phyloP scores from a whole-genome alignment of 805 yeast genomes.

The Kregervanrija delftensis region DNA sequence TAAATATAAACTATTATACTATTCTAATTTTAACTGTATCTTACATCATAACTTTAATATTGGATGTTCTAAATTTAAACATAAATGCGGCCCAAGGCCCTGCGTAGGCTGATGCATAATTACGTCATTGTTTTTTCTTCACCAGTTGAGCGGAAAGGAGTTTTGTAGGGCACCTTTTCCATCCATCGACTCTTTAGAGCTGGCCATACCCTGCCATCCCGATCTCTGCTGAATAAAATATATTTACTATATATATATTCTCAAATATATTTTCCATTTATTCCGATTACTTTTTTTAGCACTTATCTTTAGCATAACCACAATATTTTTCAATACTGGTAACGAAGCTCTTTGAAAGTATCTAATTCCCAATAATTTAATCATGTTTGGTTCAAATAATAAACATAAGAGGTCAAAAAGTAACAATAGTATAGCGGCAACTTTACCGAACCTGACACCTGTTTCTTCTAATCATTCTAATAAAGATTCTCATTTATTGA shows the following conservation, averaged over 20 bases:
- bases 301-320: background rate
- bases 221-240: no score
- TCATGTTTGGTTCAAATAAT: background rate
- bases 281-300: background rate
- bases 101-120: no score
- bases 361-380: background rate
- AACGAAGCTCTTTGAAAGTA: background rate
- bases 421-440: background rate
- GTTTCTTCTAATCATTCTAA: background rate
- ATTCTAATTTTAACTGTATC: no score
- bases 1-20: background rate
- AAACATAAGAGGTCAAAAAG: constrained; percentile 1
- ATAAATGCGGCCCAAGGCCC: no score
- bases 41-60: no score
- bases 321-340: background rate
- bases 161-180: no score
- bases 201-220: no score
- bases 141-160: no score
- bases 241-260: background rate
- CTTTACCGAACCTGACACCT: background rate
- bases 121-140: no score
- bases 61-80: no score
- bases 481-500: constrained; percentile 1
- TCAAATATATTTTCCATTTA: background rate
- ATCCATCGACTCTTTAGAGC: no score